These are phyloP conservation scores for Lipomyces lipofer DNA, from an alignment of 805 yeast genomes.

Conservation along the genomic window DNA sequence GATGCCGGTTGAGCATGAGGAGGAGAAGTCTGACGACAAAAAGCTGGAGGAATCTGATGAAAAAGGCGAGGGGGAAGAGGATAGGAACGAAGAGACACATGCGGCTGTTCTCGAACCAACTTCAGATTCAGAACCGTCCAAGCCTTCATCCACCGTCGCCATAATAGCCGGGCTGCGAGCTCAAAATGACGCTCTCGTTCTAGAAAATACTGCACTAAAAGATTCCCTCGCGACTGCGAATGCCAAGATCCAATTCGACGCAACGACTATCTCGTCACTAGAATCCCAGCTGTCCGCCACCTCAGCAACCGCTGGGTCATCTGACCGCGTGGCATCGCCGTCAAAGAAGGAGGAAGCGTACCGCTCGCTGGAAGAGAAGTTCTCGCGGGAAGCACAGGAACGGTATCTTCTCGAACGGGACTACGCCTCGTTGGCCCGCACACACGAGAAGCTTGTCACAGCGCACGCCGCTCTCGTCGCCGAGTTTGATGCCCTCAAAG, in stretches of 20 bases:
- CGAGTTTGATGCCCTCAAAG: conserved; percentile 20
- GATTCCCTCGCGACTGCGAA: conserved; percentile 28
- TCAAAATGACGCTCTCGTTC: conserved; percentile 6
- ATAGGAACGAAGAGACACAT: conserved; percentile 39
- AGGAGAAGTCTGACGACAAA: conserved; percentile 1
- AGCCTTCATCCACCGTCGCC: background rate
- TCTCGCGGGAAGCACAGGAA: conserved; percentile 30
- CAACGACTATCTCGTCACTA: conserved; percentile 13
- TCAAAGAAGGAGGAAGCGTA: conserved; percentile 14
- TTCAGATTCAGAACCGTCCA: background rate
- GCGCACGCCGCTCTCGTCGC: conserved; percentile 14
- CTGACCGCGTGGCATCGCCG: background rate
- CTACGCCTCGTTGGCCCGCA: conserved; percentile 24
- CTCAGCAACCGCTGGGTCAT: background rate
- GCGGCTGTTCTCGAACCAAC: background rate
- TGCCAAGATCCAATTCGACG: conserved; percentile 24
- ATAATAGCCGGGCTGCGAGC: conserved; percentile 3
- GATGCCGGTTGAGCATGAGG: conserved; percentile 50
- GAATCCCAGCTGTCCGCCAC: background rate
- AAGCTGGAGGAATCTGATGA: conserved; percentile 20
- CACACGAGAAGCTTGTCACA: conserved; percentile 24
- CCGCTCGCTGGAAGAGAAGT: conserved; percentile 23
- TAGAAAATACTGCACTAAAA: conserved; percentile 22
- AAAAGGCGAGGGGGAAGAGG: conserved; percentile 37
- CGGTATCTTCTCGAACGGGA: conserved; percentile 27